A percentile compares a stretch with the other conserved stretches of the same genome.
Evolutionary conservation across 495 filamentous ascomycete genomes (phyloP).

Genomic region (Haplographium delicatum): DNA sequence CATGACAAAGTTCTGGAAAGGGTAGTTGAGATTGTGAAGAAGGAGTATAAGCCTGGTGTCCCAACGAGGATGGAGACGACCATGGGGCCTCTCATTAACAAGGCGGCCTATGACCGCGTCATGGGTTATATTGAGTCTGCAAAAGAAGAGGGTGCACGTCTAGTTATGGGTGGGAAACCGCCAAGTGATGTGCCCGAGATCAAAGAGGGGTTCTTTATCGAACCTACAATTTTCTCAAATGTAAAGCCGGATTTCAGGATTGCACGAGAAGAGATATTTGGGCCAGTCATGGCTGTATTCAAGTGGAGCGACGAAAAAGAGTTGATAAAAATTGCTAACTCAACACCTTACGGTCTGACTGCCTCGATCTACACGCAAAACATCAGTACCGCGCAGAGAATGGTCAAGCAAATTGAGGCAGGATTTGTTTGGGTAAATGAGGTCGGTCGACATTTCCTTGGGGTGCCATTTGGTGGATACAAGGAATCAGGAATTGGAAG

Average conservation of each 20-base stretch:
- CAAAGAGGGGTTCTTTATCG: constrained; percentile 88
- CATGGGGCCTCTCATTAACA: constrained; percentile 68
- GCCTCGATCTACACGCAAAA: constrained; percentile 87
- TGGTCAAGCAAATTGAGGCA: constrained; percentile 71
- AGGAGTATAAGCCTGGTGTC: constrained; percentile 4
- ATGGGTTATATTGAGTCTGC: constrained; percentile 94
- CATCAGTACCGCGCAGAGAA: constrained; percentile 83
- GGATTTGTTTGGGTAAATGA: constrained; percentile 93
- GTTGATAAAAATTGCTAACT: constrained; percentile 73
- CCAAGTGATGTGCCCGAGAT: constrained; percentile 33
- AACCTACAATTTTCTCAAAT: constrained; percentile 91
- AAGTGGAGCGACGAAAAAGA: constrained; percentile 89
- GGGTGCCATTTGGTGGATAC: constrained; percentile 81
- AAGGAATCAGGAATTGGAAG: constrained; percentile 89
- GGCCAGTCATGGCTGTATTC: constrained; percentile 82
- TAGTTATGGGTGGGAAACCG: constrained; percentile 71
- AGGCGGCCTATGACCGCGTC: constrained; percentile 91
- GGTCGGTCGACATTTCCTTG: constrained; percentile 77
- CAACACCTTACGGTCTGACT: constrained; percentile 78
- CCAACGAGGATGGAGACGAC: neutral
- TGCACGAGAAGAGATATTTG: constrained; percentile 96
- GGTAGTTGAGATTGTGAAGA: constrained; percentile 9
- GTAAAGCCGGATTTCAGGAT: constrained; percentile 90
- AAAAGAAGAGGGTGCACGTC: constrained; percentile 75
- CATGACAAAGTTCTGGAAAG: constrained; percentile 86